Conservation (phyloP, 1,284 basidiomycete species). For the Waitea zeae region DNA sequence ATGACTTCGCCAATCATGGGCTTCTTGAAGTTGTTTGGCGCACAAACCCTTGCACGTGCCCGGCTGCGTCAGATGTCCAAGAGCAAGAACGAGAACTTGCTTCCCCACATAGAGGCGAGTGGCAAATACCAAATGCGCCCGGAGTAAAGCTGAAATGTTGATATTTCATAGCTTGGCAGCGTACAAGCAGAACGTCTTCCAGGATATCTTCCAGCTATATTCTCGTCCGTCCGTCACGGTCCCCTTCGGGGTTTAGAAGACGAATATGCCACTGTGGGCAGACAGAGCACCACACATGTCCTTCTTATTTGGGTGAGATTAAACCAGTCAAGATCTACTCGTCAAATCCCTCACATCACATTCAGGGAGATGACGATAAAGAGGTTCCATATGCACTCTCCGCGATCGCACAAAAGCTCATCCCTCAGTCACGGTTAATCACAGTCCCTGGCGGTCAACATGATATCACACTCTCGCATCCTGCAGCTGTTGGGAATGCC, state of each 20-base stretch:
- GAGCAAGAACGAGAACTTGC: no score
- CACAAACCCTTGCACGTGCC: constrained; percentile 47
- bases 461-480: constrained; percentile 43
- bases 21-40: constrained; percentile 53
- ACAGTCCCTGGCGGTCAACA: constrained; percentile 43
- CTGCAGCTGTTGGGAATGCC: constrained; percentile 21
- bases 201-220: no score
- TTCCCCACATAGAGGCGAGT: no score
- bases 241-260: no score
- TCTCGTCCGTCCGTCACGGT: no score
- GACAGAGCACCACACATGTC: constrained; percentile 27
- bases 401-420: constrained; percentile 27
- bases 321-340: constrained; percentile 1
- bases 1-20: constrained; percentile 52
- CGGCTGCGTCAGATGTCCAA: no score
- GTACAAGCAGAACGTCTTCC: no score
- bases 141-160: no score
- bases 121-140: no score
- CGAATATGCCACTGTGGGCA: constrained; percentile 25
- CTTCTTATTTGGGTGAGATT: constrained; percentile 44
- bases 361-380: constrained; percentile 51
- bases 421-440: constrained; percentile 35
- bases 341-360: no score
- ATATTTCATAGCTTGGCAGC: no score
- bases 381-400: constrained; percentile 49